A percentile compares a stretch with the other conserved stretches of the same genome.
Conservation (phyloP, 805 yeast genomes). For the Priceomyces castillae region DNA sequence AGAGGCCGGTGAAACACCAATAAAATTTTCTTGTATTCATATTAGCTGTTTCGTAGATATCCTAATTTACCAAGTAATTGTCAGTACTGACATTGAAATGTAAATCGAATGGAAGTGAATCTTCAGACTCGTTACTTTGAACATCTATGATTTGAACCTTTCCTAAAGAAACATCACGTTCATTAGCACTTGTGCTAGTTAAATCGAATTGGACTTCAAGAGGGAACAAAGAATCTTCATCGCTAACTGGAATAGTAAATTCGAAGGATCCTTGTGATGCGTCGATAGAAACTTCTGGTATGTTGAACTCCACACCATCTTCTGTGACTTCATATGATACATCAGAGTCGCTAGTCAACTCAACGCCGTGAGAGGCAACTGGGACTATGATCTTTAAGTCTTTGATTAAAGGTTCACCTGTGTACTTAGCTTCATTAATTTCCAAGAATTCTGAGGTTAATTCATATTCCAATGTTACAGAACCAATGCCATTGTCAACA, state of each 20-base stretch:
- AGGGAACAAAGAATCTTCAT: constrained; percentile 88
- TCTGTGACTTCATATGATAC: constrained; percentile 57
- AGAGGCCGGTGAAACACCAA: background rate
- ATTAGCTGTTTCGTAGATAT: background rate
- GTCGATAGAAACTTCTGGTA: constrained; percentile 53
- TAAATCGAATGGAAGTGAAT: constrained; percentile 67
- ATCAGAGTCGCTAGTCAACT: constrained; percentile 47
- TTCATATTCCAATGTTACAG: constrained; percentile 89
- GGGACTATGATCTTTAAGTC: constrained; percentile 64
- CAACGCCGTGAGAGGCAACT: constrained; percentile 53
- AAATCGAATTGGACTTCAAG: constrained; percentile 65
- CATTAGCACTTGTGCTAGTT: constrained; percentile 42
- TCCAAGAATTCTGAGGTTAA: constrained; percentile 43
- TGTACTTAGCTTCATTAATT: constrained; percentile 30
- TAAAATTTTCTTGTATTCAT: background rate
- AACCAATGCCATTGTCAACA: constrained; percentile 57
- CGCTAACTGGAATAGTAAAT: constrained; percentile 67
- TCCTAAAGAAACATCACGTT: constrained; percentile 52
- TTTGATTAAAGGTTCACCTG: constrained; percentile 33
- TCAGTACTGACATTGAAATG: constrained; percentile 57
- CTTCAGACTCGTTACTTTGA: constrained; percentile 47
- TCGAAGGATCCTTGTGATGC: constrained; percentile 72
- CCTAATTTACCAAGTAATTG: constrained; percentile 44
- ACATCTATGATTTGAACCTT: constrained; percentile 61
- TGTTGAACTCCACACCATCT: constrained; percentile 66